Base-by-base conservation (phyloP, 768 basidiomycete species). In the Mrakia frigida region DNA sequence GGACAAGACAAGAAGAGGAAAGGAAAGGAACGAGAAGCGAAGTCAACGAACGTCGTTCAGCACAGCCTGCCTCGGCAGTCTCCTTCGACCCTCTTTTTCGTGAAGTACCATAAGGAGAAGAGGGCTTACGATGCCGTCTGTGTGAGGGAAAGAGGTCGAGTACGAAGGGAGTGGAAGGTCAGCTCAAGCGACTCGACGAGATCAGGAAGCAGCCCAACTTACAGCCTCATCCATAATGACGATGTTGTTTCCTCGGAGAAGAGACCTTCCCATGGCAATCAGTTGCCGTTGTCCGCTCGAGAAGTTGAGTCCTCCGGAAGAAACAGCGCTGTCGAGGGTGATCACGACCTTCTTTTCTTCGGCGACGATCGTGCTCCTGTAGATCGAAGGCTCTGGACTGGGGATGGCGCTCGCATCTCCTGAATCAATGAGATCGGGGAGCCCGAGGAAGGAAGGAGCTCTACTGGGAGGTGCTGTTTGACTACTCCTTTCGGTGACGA, bases 401-500 rank as follows among this genome's bases (percentile, higher is more conserved):
- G 56, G 56, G n/a, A 56, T 6, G 6, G 18, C 28, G 56, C 56
- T 56, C 13, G 52, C 25, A 28, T 23, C 39, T 6, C 59, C 43
- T 21, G 25, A 23, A 28, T 31, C 28, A 41, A 63, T 25, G 18
- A 41, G 25, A 59, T 7, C 9, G 28, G 56, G 35, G 23, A 59
- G 63, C n/a, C 61, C 31, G 74, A 74, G 21, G 63, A 56, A 2
- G 46, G n/a, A 56, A 6, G 65, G 63, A 9, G 31, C 46, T n/a
- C 73, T n/a, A 31, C 56, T 56, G 3, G 56, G 56, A n/a, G 56
- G 25, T n/a, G 72, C 28, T 43, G 72, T 61, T 11, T 25, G 37
- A 39, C 56, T 73, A 6, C 41, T 31, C 4, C 37, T 4, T 31
- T 43, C 87, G 82, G 4, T 85, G 82, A 82, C 83, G 25, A 91